Base-by-base conservation (phyloP, 352 stramenopile genomes). In the Phytophthora nicotianae region DNA sequence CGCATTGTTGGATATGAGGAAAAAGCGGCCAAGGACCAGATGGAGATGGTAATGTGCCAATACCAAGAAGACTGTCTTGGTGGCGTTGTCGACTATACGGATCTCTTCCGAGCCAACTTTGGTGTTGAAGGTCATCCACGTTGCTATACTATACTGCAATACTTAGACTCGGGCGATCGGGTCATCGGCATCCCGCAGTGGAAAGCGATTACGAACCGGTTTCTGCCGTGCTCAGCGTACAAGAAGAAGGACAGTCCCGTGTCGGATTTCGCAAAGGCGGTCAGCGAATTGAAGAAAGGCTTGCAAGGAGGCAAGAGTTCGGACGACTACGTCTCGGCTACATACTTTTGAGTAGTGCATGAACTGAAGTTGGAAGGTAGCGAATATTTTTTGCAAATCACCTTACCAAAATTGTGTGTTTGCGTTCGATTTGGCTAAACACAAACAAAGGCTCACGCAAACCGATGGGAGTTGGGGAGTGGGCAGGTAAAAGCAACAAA, bases 31-130 rank as follows among this genome's bases (percentile, higher is more conserved):
- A 57, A 65, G 7, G 68, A 82, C 7, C 74, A 87, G 47, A 81
- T 87, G 69, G 76, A 88, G 47, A 72, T 85, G 62, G 66, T 82
- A 27, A 57, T 63, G 49, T 90, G 81, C 32, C 61, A 77, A 21
- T 72, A 86, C 59, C 72, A 77, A 45, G 64, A 79, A 24, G 79
- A 88, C 50, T 90, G 81, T 40, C 41, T 83, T 0, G 74, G 72
- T 3, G 71, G 68, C 5, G 73, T 86, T 1, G n/a, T 48, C 2
- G 81, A 90, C 50, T 88, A 72, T 58, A 59, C 55, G 13, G 58
- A 74, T 1, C 16, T 75, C 11, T 89, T 81, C 47, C 69, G 68
- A 21, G 24, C 50, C 7, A 83, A 84, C 51, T 89, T 89, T 45
- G 38, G 46, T n/a, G 67, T 77, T n/a, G 65, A 70, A 32, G 75